Evolutionary conservation across 306 rosid species (phyloP), one percentile per base, ranked within the genome.

Genomic region (Prunus mongolica): DNA sequence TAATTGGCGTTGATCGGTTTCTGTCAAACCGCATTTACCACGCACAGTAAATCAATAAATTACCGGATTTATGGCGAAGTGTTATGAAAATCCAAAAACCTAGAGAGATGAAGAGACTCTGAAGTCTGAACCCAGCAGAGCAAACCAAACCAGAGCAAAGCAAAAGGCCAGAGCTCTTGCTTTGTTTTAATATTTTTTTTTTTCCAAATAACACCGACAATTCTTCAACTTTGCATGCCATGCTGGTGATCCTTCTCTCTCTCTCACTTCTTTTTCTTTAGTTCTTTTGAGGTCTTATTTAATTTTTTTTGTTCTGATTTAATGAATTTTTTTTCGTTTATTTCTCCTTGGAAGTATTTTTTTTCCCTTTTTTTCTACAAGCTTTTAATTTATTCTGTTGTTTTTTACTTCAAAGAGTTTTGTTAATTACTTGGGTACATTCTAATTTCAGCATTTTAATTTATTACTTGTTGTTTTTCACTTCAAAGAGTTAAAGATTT

Each of bases 11-110:
- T 65, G 82, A 84, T 87, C 88, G 76, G 86, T 87, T 87, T 85
- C 81, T 77, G 75, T 84, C 69, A 51, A 77, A 45, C 81, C 50
- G 83, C 91, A 86, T 76, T 91, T 87, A 86, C 90, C 88, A 62
- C 65, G 66, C 60, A 20, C 83, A 72, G 91, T 86, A 85, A 86
- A 79, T 63, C 55, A 89, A 70, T 87, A 76, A 89, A 86, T 87
- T 84, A 71, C 77, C 69, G 77, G 68, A 81, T 82, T 87, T 84
- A 86, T 84, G 78, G 77, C 86, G 18, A 14, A 71, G 50, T 12
- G 49, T 52, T 52, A 46, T 14, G 45, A 64, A 41, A 76, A 45
- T 65, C 51, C 46, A 80, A 67, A 75, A 58, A 71, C 50, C 38
- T 12, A 32, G 49, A 69, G 19, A 72, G 67, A 72, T 28, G 46